Percentiles rank a stretch among this genome's conserved stretches.
Conservation (phyloP, 2,329 filamentous ascomycete species). For the Davidsoniella virescens region DNA sequence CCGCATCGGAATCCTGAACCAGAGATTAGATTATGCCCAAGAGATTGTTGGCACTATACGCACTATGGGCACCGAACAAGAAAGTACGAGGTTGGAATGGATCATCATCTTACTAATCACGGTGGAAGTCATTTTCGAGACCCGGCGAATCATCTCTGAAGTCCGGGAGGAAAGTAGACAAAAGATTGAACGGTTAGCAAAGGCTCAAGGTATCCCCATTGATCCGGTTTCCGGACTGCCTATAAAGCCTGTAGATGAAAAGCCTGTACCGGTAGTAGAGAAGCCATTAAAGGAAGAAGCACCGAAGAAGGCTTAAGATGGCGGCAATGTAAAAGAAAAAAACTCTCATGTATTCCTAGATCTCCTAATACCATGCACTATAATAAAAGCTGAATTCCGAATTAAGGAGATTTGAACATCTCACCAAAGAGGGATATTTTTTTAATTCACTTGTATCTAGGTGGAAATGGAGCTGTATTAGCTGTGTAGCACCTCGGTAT, state of each 20-base stretch:
- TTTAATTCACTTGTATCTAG: no score
- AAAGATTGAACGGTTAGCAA: constrained; percentile 13
- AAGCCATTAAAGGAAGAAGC: neutral
- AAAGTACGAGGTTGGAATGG: constrained; percentile 77
- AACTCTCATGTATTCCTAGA: no score
- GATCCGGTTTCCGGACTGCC: constrained; percentile 9
- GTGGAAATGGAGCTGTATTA: no score
- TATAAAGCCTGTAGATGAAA: neutral
- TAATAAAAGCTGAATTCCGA: no score
- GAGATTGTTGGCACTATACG: constrained; percentile 83
- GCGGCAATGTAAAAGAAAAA: neutral
- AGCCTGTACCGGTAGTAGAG: no score
- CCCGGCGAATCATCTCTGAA: constrained; percentile 57
- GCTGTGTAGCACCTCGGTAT: no score
- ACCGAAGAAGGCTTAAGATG: neutral
- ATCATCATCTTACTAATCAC: constrained; percentile 90
- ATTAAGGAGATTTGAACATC: no score
- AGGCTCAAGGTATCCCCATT: constrained; percentile 9
- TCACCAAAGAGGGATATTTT: no score
- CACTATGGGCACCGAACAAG: constrained; percentile 78
- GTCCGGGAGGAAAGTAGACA: constrained; percentile 24
- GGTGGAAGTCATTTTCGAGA: constrained; percentile 79
- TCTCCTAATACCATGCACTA: no score
- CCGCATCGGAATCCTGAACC: constrained; percentile 78
- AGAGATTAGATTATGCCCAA: constrained; percentile 95